A percentile compares a stretch with the other conserved stretches of the same genome.
phyloP scores from a whole-genome alignment of 2,329 filamentous ascomycete genomes.

The Xylariaceae sp. region DNA sequence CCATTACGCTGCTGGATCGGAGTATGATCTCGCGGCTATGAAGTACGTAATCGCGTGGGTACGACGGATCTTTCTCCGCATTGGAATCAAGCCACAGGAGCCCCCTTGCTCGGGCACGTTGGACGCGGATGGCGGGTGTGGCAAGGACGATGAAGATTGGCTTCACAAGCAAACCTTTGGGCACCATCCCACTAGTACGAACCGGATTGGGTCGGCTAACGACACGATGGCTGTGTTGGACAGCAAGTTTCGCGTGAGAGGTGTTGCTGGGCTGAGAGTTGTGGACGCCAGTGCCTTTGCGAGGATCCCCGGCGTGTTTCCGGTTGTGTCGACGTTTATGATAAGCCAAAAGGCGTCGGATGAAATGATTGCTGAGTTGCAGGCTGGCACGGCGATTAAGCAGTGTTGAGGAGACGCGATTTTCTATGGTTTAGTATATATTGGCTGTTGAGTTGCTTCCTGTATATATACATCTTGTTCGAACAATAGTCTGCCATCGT shows the following conservation, averaged over 20 bases:
- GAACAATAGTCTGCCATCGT: no score
- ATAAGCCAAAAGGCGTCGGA: constrained; percentile 29
- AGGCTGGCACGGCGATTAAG: neutral
- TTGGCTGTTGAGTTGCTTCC: no score
- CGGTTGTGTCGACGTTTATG: constrained; percentile 26
- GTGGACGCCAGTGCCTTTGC: constrained; percentile 27
- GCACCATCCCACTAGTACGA: constrained; percentile 62
- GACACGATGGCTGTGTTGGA: constrained; percentile 62
- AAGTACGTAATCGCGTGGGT: constrained; percentile 51
- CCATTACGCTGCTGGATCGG: constrained; percentile 57
- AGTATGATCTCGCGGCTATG: constrained; percentile 45
- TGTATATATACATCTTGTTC: no score
- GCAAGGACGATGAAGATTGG: constrained; percentile 42
- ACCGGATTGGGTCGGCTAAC: constrained; percentile 57
- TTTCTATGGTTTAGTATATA: no score
- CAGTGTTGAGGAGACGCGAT: no score
- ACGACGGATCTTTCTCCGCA: constrained; percentile 15
- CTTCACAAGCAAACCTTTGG: constrained; percentile 54
- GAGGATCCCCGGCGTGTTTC: constrained; percentile 23
- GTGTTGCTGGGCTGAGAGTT: constrained; percentile 56
- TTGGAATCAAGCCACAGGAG: constrained; percentile 22
- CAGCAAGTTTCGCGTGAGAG: constrained; percentile 58
- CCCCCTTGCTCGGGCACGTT: constrained; percentile 20
- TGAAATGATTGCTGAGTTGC: constrained; percentile 23
- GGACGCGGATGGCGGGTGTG: constrained; percentile 16